Evolutionary conservation across 1,284 basidiomycete species (phyloP), one percentile per base, ranked within the genome.

Genomic region (Peniophora sp.): DNA sequence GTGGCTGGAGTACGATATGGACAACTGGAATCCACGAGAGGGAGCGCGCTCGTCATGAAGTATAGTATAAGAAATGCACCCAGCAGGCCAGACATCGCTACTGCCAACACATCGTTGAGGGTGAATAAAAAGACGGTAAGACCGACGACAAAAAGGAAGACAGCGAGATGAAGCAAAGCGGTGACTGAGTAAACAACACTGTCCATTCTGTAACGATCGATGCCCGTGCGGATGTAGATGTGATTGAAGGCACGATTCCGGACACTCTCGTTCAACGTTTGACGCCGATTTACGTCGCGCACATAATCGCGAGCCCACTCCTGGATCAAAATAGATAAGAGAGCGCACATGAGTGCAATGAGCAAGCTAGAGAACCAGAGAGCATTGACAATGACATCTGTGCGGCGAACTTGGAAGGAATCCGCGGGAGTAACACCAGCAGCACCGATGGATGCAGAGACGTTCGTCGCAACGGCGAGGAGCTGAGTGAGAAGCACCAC

Each of bases 401-500:
- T 10, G 34, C 10, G 34, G 34, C 10, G n/a, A n/a, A n/a, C 34
- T 10, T n/a, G 34, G 34, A 36, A 36, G 10, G 34, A 10, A 10
- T 10, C 10, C 10, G 34, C 34, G 34, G n/a, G 10, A 10, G 34
- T n/a, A n/a, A n/a, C 10, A n/a, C n/a, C n/a, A n/a, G n/a, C n/a
- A n/a, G n/a, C n/a, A n/a, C n/a, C n/a, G n/a, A n/a, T n/a, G n/a
- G n/a, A n/a, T n/a, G n/a, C n/a, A n/a, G 34, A 36, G 10, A n/a
- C 34, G n/a, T 19, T 19, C 10, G 10, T 44, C 14, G 41, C 19
- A 19, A 44, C 14, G 6, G 45, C 17, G n/a, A 51, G 27, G 8
- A 57, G 51, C 17, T 53, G 56, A 10, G 49, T 44, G 11, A 58
- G 53, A 2, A 58, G 44, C 16, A 20, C 22, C 9, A 50, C 46